Evolutionary conservation across 2,329 filamentous ascomycete species (phyloP).

Genomic region (Pseudocercospora fijiensis): DNA sequence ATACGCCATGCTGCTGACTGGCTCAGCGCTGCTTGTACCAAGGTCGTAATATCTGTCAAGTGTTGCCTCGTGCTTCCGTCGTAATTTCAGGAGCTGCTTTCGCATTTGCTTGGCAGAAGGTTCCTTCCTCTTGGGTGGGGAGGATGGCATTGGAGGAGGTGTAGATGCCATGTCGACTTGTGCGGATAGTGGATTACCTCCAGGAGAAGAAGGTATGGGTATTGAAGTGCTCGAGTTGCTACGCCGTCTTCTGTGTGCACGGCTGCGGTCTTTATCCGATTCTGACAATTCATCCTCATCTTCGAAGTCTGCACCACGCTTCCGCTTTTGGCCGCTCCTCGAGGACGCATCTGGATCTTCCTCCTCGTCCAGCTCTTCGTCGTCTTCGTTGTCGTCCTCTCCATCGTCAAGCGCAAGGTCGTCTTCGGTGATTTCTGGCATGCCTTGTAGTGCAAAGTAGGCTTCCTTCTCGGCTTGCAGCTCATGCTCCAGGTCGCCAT

Average conservation of each 20-base stretch:
- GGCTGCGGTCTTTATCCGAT: constrained; percentile 63
- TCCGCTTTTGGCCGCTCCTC: constrained; percentile 55
- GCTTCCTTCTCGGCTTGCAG: constrained; percentile 72
- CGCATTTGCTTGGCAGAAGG: constrained; percentile 72
- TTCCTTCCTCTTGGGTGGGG: constrained; percentile 58
- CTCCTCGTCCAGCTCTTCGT: constrained; percentile 30
- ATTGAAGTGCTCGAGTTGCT: constrained; percentile 80
- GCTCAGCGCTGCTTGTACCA: constrained; percentile 89
- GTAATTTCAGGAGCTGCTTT: constrained; percentile 70
- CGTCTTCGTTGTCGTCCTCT: constrained; percentile 46
- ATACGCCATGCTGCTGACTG: constrained; percentile 91
- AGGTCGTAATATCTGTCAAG: constrained; percentile 81
- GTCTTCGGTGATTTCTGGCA: constrained; percentile 83
- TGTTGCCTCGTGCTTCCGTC: constrained; percentile 72
- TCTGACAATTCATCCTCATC: constrained; percentile 63
- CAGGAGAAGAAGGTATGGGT: constrained; percentile 67
- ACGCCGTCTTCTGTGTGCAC: constrained; percentile 74
- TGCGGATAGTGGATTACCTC: constrained; percentile 33
- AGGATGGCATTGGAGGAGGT: constrained; percentile 48
- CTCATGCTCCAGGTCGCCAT: constrained; percentile 89
- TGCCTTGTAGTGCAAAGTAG: constrained; percentile 80
- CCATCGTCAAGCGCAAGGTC: constrained; percentile 62
- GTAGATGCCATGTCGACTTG: constrained; percentile 36
- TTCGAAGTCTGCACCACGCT: constrained; percentile 72
- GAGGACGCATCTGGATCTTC: constrained; percentile 33